phyloP scores from a whole-genome alignment of 2,329 filamentous ascomycete genomes.

The Colletotrichum horii region DNA sequence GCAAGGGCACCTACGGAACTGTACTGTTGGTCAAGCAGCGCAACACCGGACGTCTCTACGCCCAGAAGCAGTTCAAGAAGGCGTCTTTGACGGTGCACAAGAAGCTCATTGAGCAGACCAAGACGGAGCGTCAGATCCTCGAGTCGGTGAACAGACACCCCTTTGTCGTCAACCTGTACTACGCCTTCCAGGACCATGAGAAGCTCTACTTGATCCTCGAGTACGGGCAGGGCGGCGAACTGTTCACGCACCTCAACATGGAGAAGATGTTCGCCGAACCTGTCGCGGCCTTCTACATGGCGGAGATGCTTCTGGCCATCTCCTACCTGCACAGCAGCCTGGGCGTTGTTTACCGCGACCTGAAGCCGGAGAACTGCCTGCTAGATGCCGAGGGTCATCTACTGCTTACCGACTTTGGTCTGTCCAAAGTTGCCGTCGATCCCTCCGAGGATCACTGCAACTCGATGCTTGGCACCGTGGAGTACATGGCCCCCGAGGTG shows the following conservation, averaged over 20 bases:
- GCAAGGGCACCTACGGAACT: constrained; percentile 95
- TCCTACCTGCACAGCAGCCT: constrained; percentile 91
- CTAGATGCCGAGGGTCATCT: constrained; percentile 91
- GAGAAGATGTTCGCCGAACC: constrained; percentile 96
- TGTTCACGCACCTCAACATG: constrained; percentile 92
- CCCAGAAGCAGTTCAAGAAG: constrained; percentile 99
- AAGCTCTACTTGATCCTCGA: constrained; percentile 97
- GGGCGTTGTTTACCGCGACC: constrained; percentile 93
- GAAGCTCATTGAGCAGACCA: constrained; percentile 94
- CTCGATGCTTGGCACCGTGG: constrained; percentile 91
- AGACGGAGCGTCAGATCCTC: constrained; percentile 92
- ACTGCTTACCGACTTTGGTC: constrained; percentile 92
- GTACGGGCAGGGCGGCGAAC: constrained; percentile 94
- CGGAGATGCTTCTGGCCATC: constrained; percentile 93
- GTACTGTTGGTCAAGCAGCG: constrained; percentile 92
- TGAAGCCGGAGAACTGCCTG: constrained; percentile 98
- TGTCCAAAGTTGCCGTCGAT: constrained; percentile 91
- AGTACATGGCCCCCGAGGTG: constrained; percentile 99
- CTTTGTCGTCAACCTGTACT: constrained; percentile 97
- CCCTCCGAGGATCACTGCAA: constrained; percentile 69
- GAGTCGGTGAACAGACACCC: constrained; percentile 96
- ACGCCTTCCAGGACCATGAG: constrained; percentile 97
- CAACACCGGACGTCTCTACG: constrained; percentile 85
- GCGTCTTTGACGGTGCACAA: constrained; percentile 95
- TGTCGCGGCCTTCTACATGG: constrained; percentile 96